These are phyloP conservation scores for Eucalyptus pauciflora DNA, from an alignment of 345 rosid genomes.

Conservation along the genomic window DNA sequence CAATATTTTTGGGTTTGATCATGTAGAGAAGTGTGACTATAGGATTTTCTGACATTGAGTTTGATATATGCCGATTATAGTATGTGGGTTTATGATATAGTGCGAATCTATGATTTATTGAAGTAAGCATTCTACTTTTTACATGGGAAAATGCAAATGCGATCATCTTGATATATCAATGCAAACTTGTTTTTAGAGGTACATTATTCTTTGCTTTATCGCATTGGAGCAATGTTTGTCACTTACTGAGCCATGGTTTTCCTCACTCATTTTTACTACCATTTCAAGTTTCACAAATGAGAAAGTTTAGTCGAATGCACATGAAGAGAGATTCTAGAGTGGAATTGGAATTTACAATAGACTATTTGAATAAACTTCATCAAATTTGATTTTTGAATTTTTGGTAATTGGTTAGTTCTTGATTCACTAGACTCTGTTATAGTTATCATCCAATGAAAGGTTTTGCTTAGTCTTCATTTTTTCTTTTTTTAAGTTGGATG, in stretches of 20 bases:
- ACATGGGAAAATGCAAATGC: neutral
- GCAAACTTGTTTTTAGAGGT: neutral
- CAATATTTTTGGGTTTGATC: neutral
- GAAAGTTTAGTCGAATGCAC: neutral
- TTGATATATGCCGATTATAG: neutral
- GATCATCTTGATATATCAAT: too few relatives aligned
- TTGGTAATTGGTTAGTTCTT: neutral
- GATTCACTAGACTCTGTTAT: too few relatives aligned
- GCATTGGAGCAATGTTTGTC: rapidly evolving
- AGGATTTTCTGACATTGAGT: neutral
- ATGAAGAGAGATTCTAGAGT: neutral
- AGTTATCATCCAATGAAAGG: too few relatives aligned
- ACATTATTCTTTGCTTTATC: neutral
- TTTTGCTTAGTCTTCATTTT: neutral
- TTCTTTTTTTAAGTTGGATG: neutral
- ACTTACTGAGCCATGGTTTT: too few relatives aligned
- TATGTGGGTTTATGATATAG: neutral
- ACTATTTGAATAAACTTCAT: neutral
- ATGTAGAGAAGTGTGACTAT: neutral
- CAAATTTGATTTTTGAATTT: neutral
- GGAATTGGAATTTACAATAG: neutral
- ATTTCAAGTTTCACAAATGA: neutral
- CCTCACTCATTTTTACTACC: neutral
- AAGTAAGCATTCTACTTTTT: neutral
- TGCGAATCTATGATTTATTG: neutral